Evolutionary conservation across 768 basidiomycete species (phyloP), one percentile per base, ranked within the genome.

Genomic region (Tremella fuciformis): DNA sequence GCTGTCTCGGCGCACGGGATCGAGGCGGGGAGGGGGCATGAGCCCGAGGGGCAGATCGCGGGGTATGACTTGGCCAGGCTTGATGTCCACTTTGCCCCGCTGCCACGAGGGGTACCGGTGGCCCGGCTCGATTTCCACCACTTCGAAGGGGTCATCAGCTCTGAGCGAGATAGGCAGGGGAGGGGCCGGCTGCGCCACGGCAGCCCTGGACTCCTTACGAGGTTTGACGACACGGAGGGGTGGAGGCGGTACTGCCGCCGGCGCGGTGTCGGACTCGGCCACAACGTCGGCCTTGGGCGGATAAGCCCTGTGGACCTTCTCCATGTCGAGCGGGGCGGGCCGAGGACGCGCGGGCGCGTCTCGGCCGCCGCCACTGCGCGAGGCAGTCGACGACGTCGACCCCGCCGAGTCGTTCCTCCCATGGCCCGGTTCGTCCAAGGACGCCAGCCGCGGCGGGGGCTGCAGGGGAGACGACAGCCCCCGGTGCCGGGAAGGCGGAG

Each of bases 31-130:
- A 16, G 47, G 55, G 8, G 29, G 38, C n/a, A 40, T 38, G 13
- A 26, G 19, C 11, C 29, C 29, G 11, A 34, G 29, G 29, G 29
- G 29, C 4, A 34, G 11, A 22, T 24, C 22, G 2, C 54, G 41
- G 24, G 71, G 68, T 8, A 73, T 57, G 3, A 69, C 53, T 50
- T 69, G 49, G 9, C 71, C 71, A 50, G 71, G 71, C 22, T 63
- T 52, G 46, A 73, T 58, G 40, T 67, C 67, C 21, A 73, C 69
- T 51, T 67, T 64, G 25, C 69, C 71, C 4, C 68, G 66, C 60
- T 70, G 53, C 69, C 72, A 74, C 25, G 64, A 66, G 18, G 70
- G 57, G 47, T 74, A 72, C 50, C 61, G 54, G 50, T 74, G 71
- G 37, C 69, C 69, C n/a, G 54, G 25, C 34, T 71, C 69, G 4